Evolutionary conservation across 2,329 filamentous ascomycete species (phyloP).

Genomic region (Macrophomina tecta): DNA sequence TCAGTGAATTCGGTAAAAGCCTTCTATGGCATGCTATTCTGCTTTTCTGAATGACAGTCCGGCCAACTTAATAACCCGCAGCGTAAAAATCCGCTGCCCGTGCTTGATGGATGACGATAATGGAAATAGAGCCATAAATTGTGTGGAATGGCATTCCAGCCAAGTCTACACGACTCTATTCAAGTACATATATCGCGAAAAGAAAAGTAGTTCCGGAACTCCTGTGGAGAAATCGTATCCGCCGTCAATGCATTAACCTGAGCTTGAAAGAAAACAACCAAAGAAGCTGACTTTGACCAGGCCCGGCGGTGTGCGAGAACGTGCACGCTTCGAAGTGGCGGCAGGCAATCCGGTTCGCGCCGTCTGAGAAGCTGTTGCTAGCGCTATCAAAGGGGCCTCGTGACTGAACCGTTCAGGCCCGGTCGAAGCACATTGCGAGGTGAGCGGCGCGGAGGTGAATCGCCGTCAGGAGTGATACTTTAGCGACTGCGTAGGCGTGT

Average conservation of each 20-base stretch:
- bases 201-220: background rate
- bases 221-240: background rate
- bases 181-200: constrained; percentile 3
- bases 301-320: too few species aligned
- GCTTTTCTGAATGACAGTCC: background rate
- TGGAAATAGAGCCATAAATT: background rate
- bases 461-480: background rate
- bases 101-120: background rate
- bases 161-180: background rate
- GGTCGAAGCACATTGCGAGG: too few species aligned
- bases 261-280: background rate
- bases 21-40: too few species aligned
- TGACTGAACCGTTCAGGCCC: too few species aligned
- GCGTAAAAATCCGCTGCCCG: background rate
- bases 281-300: background rate
- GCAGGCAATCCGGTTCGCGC: too few species aligned
- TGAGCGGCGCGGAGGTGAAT: too few species aligned
- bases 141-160: background rate
- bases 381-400: too few species aligned
- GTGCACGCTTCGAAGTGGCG: too few species aligned
- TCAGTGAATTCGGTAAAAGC: too few species aligned
- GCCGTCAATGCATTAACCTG: constrained; percentile 17
- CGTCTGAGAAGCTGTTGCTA: too few species aligned
- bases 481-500: constrained; percentile 16
- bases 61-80: background rate